phyloP scores from a whole-genome alignment of 139 green algal species.

The Coelastrella sp. region DNA sequence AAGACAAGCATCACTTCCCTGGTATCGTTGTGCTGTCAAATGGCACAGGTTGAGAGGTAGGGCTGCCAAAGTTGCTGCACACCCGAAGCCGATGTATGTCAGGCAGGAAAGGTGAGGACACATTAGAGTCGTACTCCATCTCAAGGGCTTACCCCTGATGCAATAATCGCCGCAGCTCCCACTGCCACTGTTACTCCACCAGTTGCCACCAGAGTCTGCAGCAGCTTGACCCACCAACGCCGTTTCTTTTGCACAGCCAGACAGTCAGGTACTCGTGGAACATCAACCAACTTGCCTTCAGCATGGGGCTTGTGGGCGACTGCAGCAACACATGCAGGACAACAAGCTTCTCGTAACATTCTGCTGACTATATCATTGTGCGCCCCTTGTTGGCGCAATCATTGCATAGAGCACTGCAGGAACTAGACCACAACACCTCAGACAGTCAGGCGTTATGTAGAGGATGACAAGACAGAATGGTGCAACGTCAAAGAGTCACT shows the following conservation, averaged over 20 bases:
- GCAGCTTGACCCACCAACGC: constrained; percentile 13
- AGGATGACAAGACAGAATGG: too few species aligned
- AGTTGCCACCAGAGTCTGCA: background rate
- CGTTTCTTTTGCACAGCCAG: constrained; percentile 15
- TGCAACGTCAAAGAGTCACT: too few species aligned
- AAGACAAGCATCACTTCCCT: too few species aligned
- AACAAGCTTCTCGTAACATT: background rate
- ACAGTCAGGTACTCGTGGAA: background rate
- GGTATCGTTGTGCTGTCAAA: too few species aligned
- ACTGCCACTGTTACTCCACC: background rate
- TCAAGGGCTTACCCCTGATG: constrained; percentile 2
- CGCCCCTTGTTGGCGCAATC: background rate
- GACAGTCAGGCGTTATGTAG: too few species aligned
- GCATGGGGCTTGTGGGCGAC: constrained; percentile 4
- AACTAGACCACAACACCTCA: too few species aligned
- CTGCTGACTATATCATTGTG: background rate
- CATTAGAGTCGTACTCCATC: too few species aligned
- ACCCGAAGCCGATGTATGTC: too few species aligned
- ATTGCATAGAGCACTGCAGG: too few species aligned
- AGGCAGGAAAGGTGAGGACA: too few species aligned
- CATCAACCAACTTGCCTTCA: background rate
- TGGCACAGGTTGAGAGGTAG: too few species aligned
- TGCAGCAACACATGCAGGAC: background rate
- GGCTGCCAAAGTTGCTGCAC: too few species aligned
- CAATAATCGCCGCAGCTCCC: background rate